phyloP scores from a whole-genome alignment of 805 yeast species.

The Starmerella riodocensis region DNA sequence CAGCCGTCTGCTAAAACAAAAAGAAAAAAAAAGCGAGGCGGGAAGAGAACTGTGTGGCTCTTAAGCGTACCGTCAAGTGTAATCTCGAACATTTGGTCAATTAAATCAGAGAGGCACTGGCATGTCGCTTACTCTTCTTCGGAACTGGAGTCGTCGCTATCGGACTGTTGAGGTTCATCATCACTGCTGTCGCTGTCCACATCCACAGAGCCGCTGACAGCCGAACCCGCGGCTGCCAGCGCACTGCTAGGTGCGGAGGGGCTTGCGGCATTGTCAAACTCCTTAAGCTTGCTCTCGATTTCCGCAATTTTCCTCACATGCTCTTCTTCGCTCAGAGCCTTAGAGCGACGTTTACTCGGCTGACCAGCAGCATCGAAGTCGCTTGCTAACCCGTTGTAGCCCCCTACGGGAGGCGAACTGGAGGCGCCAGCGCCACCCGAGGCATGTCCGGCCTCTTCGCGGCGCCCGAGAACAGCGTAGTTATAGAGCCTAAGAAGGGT shows the following conservation, averaged over 20 bases:
- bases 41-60: too few relatives aligned
- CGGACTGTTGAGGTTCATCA: constrained; percentile 20
- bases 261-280: constrained; percentile 36
- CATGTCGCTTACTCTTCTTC: constrained; percentile 26
- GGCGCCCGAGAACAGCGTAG: constrained; percentile 43
- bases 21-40: too few relatives aligned
- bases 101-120: too few relatives aligned
- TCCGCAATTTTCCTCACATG: constrained; percentile 54
- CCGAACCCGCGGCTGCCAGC: constrained; percentile 18
- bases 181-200: constrained; percentile 22
- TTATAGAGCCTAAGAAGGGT: constrained; percentile 75
- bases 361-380: background rate
- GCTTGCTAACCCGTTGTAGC: background rate
- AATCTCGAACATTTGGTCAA: too few relatives aligned
- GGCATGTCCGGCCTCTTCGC: constrained; percentile 18
- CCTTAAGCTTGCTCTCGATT: constrained; percentile 61
- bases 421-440: background rate
- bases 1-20: too few relatives aligned
- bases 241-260: constrained; percentile 6
- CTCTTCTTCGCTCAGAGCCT: constrained; percentile 52
- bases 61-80: too few relatives aligned
- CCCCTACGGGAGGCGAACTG: background rate
- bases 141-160: constrained; percentile 23
- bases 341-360: constrained; percentile 35
- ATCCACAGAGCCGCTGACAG: constrained; percentile 10